Evolutionary conservation across 805 yeast genomes (phyloP).

Genomic region (Monosporozyma yasuniensis): DNA sequence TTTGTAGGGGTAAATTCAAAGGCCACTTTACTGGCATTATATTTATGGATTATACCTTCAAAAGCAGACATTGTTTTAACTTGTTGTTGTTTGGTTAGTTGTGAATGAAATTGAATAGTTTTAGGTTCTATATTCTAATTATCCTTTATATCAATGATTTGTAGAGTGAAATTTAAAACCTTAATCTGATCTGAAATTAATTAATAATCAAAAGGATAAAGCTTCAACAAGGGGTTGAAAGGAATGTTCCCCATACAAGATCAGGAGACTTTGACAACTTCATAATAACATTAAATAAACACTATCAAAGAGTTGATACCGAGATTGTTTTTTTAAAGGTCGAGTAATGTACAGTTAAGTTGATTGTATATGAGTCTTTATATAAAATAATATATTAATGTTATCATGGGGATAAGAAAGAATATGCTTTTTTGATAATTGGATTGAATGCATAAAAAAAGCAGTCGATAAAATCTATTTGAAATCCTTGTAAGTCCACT

Average conservation of each 20-base stretch:
- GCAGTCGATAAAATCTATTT: slow-evolving; percentile 33
- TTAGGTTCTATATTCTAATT: neutral
- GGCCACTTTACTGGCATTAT: slow-evolving; percentile 38
- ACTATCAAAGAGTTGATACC: neutral
- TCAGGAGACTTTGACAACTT: neutral
- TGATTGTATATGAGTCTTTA: neutral
- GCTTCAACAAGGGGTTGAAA: neutral
- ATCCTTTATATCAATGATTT: neutral
- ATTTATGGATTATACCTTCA: slow-evolving; percentile 40
- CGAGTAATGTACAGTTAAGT: neutral
- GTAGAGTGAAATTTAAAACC: neutral
- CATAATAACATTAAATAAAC: no score
- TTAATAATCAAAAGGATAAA: neutral
- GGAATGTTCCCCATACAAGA: neutral
- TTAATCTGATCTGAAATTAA: neutral
- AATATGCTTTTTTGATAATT: neutral
- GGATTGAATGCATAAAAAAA: neutral
- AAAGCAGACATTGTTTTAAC: neutral
- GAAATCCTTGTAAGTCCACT: slow-evolving; percentile 89
- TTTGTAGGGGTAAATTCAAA: slow-evolving; percentile 41
- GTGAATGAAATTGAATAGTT: neutral
- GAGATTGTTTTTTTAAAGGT: neutral
- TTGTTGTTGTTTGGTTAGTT: neutral
- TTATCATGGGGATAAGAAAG: neutral
- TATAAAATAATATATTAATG: neutral